Evolutionary conservation across 73 alveolate genomes (phyloP), one percentile per base, ranked within the genome.

Genomic region (Paramecium sonneborni): DNA sequence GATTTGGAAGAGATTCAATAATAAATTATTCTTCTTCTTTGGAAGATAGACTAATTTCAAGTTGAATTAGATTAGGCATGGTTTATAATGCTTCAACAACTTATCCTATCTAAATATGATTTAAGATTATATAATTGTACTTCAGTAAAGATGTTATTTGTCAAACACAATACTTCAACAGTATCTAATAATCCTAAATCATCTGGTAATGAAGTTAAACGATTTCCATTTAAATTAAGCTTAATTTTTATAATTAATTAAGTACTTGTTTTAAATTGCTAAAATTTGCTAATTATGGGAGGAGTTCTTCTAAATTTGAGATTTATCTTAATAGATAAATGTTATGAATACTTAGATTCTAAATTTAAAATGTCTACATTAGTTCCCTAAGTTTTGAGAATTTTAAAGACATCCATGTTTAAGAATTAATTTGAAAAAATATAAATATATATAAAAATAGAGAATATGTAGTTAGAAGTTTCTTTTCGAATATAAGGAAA

Each of bases 161-260:
- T 38, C 12, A 90, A 9, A 82, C 56, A 93, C 14, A 90, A 35
- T 12, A 34, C 46, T 55, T 90, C 88, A 5, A 90, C 93, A 8
- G 79, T 52, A 30, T 76, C 32, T 18, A 90, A 24, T 24, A 48
- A 21, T 20, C 67, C 28, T 32, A 90, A 28, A 82, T 90, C 95
- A 21, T 85, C 88, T 8, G 95, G 95, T 11, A 90, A 55, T 5
- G 26, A 4, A 32, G 85, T 28, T 37, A 90, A 21, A 9, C 95
- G 95, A 92, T 90, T 90, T 46, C 95, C 95, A 85, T 68, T 57
- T 32, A 90, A 39, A 21, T 24, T 44, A 7, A 90, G 38, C 90
- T 79, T 30, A 6, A 62, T 30, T 62, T 9, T 30, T 32, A 4
- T n/a, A 4, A 26, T 18, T 11, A 44, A 15, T 30, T 11, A 1